Evolutionary conservation across 176 grass and related monocot genomes (phyloP).

Genomic region (Aegilops bicornis): DNA sequence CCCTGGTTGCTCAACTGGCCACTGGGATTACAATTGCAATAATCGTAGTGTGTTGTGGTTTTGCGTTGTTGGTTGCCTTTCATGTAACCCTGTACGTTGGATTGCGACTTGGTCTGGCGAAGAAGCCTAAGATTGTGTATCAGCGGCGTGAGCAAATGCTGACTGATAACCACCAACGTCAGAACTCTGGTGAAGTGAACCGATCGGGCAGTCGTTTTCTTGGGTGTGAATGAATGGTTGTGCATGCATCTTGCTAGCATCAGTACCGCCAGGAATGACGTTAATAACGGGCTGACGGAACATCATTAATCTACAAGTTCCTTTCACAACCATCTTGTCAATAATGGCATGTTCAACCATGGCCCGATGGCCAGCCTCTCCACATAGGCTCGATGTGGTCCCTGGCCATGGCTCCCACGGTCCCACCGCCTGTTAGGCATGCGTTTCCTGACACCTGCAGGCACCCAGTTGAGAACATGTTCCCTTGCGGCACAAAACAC

Average conservation of each 20-base stretch:
- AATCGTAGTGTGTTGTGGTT: background rate
- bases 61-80: background rate
- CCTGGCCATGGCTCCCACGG: no score
- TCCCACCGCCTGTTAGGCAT: no score
- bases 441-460: background rate
- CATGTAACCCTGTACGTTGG: constrained; percentile 14
- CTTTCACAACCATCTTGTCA: background rate
- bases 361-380: no score
- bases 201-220: background rate
- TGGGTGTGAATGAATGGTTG: background rate
- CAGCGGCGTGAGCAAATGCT: constrained; percentile 5
- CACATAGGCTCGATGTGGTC: no score
- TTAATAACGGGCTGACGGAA: background rate
- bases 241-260: background rate
- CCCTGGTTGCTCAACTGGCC: constrained; percentile 1
- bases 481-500: no score
- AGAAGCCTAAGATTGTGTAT: constrained; percentile 27
- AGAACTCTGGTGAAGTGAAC: background rate
- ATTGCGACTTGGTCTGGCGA: constrained; percentile 7
- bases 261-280: background rate
- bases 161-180: background rate
- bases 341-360: no score
- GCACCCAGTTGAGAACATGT: background rate
- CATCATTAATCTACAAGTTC: background rate
- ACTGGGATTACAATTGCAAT: constrained; percentile 13